These are phyloP conservation scores for Gentiana dahurica DNA, from an alignment of 257 asterid genomes.

Conservation along the genomic window DNA sequence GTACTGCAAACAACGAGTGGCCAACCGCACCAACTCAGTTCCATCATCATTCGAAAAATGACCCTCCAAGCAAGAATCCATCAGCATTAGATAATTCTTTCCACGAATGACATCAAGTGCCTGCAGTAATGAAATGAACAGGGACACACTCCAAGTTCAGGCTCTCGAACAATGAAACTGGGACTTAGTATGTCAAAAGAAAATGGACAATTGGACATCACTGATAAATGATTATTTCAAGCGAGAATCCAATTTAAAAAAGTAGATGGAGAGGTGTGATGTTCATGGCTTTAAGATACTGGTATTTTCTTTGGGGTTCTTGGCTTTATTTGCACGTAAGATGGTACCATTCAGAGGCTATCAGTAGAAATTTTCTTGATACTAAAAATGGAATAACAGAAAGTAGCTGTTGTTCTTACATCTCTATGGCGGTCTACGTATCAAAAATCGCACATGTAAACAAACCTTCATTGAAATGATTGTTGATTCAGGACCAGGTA, in stretches of 20 bases:
- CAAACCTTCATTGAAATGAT: not conserved
- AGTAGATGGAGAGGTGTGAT: not conserved
- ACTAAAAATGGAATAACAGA: not conserved
- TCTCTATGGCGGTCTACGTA: not conserved
- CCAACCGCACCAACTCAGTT: constrained; percentile 72
- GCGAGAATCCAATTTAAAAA: not conserved
- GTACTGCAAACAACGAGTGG: constrained; percentile 79
- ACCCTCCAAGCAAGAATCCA: constrained; percentile 92
- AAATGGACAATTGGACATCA: not conserved
- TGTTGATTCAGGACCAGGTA: not conserved
- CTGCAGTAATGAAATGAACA: constrained; percentile 16
- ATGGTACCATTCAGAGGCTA: not conserved
- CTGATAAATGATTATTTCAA: not conserved
- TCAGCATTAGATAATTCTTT: constrained; percentile 64
- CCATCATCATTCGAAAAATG: constrained; percentile 86
- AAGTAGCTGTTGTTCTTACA: not conserved
- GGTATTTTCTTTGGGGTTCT: not conserved
- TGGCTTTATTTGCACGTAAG: not conserved
- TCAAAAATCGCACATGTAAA: not conserved
- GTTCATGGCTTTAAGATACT: not conserved
- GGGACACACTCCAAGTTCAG: constrained; percentile 2
- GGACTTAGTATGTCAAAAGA: not conserved
- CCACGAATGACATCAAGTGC: constrained; percentile 87
- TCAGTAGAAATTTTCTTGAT: not conserved
- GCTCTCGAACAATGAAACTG: not conserved